Evolutionary conservation across 2,329 filamentous ascomycete genomes (phyloP), one percentile per base, ranked within the genome.

Genomic region (Pseudogymnoascus sp.): DNA sequence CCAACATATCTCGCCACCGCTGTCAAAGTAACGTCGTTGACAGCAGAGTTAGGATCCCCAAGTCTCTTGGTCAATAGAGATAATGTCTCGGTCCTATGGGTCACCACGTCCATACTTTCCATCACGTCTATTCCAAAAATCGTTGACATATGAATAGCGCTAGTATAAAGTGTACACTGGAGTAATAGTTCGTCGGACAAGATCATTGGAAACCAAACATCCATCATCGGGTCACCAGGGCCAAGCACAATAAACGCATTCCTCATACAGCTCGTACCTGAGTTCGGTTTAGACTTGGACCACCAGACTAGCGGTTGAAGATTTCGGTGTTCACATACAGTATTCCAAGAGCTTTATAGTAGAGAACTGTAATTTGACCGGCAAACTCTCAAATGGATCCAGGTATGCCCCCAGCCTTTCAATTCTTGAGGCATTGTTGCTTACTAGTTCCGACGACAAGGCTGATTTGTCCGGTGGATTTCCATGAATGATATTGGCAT

Each of bases 311-410:
- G 38, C 4, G 9, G n/a, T 17, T 40, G 36, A 15, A 19, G 13
- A 35, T 21, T 47, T 19, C 9, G 28, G 35, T 62, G 31, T 10
- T 23, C 8, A 33, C 61, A 47, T 62, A 62, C 61, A 47, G 36
- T 62, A 47, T 47, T 62, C 26, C 7, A 62, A 33, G 11, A 62
- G 61, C 5, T 62, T 62, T 10, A 47, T 38, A 31, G 47, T 42
- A 10, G 61, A 47, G 33, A 62, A 62, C 53, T 62, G 61, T 13
- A 47, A 13, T 21, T 28, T 47, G 28, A 35, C 17, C 4, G 61
- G 61, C 13, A 62, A 19, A 47, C n/a, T 62, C 17, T 62, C 31
- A 47, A 62, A 62, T 31, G 61, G 61, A 62, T 62, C 38, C 31
- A 38, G 10, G 15, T 28, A 1, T 17, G 36, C 61, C 11, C 61